Percentiles rank a stretch among this genome's conserved stretches.
phyloP scores from a whole-genome alignment of 805 yeast genomes.

The Starmerella powellii region DNA sequence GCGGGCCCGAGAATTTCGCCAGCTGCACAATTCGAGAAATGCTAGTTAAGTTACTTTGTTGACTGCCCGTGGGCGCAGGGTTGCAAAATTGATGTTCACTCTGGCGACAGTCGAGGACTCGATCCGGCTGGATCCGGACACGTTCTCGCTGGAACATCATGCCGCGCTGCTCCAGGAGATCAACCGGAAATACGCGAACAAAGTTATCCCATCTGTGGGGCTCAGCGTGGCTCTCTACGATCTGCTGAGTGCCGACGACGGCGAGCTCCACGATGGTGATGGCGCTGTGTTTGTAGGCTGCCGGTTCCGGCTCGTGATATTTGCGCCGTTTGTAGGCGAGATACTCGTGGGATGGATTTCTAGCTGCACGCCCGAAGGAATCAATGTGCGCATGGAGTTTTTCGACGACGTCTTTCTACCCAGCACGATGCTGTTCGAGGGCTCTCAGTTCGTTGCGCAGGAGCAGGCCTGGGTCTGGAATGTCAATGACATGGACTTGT shows the following conservation, averaged over 20 bases:
- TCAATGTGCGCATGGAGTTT: constrained; percentile 70
- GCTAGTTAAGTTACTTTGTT: not conserved
- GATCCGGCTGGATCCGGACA: constrained; percentile 76
- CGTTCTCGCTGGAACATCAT: constrained; percentile 59
- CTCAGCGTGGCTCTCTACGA: constrained; percentile 80
- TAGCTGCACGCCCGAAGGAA: constrained; percentile 76
- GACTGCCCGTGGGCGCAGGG: not conserved
- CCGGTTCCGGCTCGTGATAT: constrained; percentile 61
- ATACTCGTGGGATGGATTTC: constrained; percentile 86
- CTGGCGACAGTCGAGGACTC: constrained; percentile 70
- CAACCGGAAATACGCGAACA: constrained; percentile 74
- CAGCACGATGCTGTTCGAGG: constrained; percentile 66
- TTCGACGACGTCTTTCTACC: constrained; percentile 91
- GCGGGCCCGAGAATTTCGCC: too few species aligned
- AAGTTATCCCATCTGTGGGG: constrained; percentile 73
- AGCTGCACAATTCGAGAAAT: too few species aligned
- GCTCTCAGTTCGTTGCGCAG: constrained; percentile 46
- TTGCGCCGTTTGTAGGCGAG: constrained; percentile 93
- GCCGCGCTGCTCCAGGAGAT: constrained; percentile 69
- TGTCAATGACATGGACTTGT: constrained; percentile 57
- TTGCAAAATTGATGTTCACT: constrained; percentile 54
- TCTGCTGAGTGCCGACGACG: constrained; percentile 68
- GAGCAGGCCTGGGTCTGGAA: constrained; percentile 98
- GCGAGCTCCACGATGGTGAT: constrained; percentile 84
- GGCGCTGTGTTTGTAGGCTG: constrained; percentile 72